A percentile compares a stretch with the other conserved stretches of the same genome.
phyloP scores from a whole-genome alignment of 805 yeast species.

The Zygosaccharomyces bailii region DNA sequence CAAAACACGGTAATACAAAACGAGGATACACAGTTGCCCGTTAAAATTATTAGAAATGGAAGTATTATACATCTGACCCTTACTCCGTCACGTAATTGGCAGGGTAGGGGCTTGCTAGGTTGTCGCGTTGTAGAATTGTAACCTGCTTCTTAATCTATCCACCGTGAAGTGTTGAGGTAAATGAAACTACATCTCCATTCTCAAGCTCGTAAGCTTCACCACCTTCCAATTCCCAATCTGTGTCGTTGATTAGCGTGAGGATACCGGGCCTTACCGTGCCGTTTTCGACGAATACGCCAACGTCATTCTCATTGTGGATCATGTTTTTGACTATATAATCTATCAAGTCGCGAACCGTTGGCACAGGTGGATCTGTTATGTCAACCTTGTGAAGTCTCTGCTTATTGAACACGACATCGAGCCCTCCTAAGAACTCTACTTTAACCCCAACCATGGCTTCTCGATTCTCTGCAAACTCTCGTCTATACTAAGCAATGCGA shows the following conservation, averaged over 20 bases:
- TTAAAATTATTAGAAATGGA: slow-evolving; percentile 36
- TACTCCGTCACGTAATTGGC: slow-evolving; percentile 55
- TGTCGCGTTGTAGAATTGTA: slow-evolving; percentile 52
- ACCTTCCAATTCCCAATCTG: slow-evolving; percentile 96
- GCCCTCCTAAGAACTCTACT: slow-evolving; percentile 65
- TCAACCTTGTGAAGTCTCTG: slow-evolving; percentile 51
- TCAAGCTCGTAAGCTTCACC: slow-evolving; percentile 78
- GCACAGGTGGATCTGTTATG: slow-evolving; percentile 42
- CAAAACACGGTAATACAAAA: slow-evolving; percentile 43
- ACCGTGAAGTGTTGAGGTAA: slow-evolving; percentile 93
- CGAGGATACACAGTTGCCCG: slow-evolving; percentile 29
- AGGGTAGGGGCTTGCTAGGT: slow-evolving; percentile 66
- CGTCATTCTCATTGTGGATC: slow-evolving; percentile 58
- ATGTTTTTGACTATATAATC: slow-evolving; percentile 50
- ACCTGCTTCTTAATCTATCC: slow-evolving; percentile 47
- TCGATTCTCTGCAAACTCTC: not conserved
- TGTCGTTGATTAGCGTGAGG: slow-evolving; percentile 83
- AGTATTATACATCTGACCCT: slow-evolving; percentile 31
- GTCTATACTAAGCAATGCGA: too few relatives aligned
- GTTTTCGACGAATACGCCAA: slow-evolving; percentile 75
- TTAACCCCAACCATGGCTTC: slow-evolving; percentile 36
- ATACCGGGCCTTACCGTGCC: slow-evolving; percentile 88
- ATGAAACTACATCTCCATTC: slow-evolving; percentile 72
- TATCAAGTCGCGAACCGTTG: slow-evolving; percentile 49
- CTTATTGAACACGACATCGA: slow-evolving; percentile 71